Base-by-base conservation (phyloP, 2,329 filamentous ascomycete genomes). In the Ramichloridium luteum region DNA sequence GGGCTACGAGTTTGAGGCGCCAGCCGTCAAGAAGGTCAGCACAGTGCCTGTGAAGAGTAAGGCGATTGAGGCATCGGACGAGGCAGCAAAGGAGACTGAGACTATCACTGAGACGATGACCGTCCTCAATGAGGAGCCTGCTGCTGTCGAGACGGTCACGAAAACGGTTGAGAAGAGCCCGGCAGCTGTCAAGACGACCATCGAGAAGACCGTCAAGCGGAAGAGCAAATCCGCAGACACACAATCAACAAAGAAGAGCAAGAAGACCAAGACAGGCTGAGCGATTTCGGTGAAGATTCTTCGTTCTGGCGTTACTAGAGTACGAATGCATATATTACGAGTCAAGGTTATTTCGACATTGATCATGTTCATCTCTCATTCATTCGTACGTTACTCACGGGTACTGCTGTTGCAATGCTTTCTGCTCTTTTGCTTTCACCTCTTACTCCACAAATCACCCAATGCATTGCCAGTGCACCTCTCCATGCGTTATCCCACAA, bases 1-100 rank as follows among this genome's bases (percentile, higher is more conserved):
- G 37, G 88, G 80, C 6, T 96, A 98, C 57, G 77, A 90, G 38
- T 86, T 84, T 50, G 72, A 82, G 31, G 70, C 73, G 13, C 83
- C 84, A 1, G 61, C 67, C 44, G 60, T 93, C 44, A 92, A 82
- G 65, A 58, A 59, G 18, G 69, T 74, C 5, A 65, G 70, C 14
- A 60, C 62, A 27, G 63, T 74, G 29, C 58, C 64, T 13, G 55
- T 63, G 35, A 61, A 50, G 36, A 39, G 45, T n/a, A 41, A 38
- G 45, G 47, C 51, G 13, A 40, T 57, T 22, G 56, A 59, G 33
- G 49, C 45, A 17, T 39, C 51, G 14, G 51, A 58, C 25, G 41
- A 47, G 14, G 50, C 51, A 34, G 52, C n/a, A 8, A n/a, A 8
- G 25, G 25, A 6, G 26, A n/a, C n/a, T n/a, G 36, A 11, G 20